Base-by-base conservation (phyloP, 2,329 filamentous ascomycete species). In the Emericellopsis atlantica region DNA sequence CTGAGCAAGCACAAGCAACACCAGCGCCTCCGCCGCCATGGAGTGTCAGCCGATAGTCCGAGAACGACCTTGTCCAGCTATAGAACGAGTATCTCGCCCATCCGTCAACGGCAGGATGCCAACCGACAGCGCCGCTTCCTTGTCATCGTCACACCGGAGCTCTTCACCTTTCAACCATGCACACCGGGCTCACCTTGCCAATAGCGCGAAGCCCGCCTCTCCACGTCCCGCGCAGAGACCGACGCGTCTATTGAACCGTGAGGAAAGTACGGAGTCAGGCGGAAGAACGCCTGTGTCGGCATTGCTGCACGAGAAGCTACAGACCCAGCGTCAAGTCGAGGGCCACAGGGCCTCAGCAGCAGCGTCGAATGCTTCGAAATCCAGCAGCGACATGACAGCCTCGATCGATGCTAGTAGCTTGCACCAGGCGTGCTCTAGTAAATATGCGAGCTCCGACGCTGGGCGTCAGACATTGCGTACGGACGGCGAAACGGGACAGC, bases 231-330 rank as follows among this genome's bases (percentile, higher is more conserved):
- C 54, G 4, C 61, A 65, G 2, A 59, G 59, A 41, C 59, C 64
- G 4, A 56, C 59, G 16, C 64, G 67, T 4, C 59, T 58, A 31
- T 46, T 67, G n/a, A 64, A 65, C 10, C 57, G 63, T 46, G 61
- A 67, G 43, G 54, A 60, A 15, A 61, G 59, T 32, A 56, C 58
- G 24, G 69, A 73, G 16, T 55, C 60, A 4, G 47, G 53, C 4
- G 60, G 61, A 14, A 64, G 60, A 35, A 53, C 55, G 22, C 59
- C 62, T 1, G 55, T 69, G 12, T 77, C 74, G 0, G 65, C 58
- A 14, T 70, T 75, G 39, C 58, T 78, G 3, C 73, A 74, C 37
- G 72, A 76, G 50, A 69, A 64, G 45, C 55, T 78, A n/a, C 65
- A 69, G 37, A 66, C 59, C 23, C 69, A 73, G 48, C 65, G 72